Base-by-base conservation (phyloP, 1,139 yeast species). In the Hyphopichia khmerensis region DNA sequence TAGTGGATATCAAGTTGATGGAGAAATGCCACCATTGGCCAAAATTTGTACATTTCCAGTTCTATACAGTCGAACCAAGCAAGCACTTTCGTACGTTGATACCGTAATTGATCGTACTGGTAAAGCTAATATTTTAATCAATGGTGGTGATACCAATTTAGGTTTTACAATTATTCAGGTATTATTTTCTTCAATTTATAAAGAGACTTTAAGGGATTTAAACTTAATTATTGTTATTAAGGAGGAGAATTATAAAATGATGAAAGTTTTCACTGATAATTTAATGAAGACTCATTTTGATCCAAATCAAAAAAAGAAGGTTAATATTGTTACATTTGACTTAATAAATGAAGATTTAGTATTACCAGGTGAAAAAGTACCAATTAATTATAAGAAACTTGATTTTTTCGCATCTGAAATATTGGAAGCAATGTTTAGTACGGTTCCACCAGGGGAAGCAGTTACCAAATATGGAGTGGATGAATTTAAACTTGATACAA, bases 61-160 rank as follows among this genome's bases (percentile, higher is more conserved):
- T n/a, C 55, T 64, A 19, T 73, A 65, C 45, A 67, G 72, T 45
- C 59, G 71, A 36, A 70, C 75, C 34, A 68, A 67, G 44, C 75
- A 69, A 45, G 65, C 67, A 3, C 61, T 72, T 32, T 49, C 57
- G 21, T 62, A 66, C 44, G 54, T 65, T 36, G 52, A 58, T 33
- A 21, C 43, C 1, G 34, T 40, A 3, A 48, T 58, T 23, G 31
- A 41, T 1, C 35, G 40, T 10, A 43, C 50, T 16, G 42, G 53
- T 21, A 45, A 49, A 33, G 61, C 64, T 11, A 67, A 61, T 38
- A 52, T 73, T 9, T 55, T 73, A 37, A 68, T 73, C 41, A 72
- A 73, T 50, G 79, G 79, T 11, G 79, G 69, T 4, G 77, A 73
- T 46, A 70, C 78, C 7, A 57, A 60, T 40, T 50, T 72, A 29